Evolutionary conservation across 169 alveolate genomes (phyloP), one percentile per base, ranked within the genome.

Genomic region (Besnoitia besnoiti): DNA sequence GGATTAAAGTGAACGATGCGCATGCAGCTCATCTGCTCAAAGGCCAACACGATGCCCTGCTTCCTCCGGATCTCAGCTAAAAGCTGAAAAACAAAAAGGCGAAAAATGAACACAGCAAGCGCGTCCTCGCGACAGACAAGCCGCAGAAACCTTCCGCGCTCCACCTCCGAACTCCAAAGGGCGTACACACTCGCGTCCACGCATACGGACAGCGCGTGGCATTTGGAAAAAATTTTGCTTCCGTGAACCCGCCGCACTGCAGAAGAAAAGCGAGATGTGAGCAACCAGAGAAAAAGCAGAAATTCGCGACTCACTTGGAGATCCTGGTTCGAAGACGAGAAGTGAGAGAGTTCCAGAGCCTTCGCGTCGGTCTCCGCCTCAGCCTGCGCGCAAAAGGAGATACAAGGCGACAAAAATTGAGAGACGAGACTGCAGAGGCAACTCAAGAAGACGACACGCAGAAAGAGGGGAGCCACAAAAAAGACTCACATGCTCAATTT

Each of bases 51-150:
- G 75, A 90, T 90, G 85, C 85, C 75, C 90, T 80, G 90, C 85
- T 90, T 79, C 50, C 79, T 90, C 51, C 90, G 93, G 33, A 77
- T 80, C 46, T 90, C 93, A 75, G 93, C 93, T 39, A 90, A 55
- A 24, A 90, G 93, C 93, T 90, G 90, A 67, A 55, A 51, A 12
- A 46, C 16, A 73, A 73, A 24, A 73, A 7, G n/a, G 27, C 16
- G 7, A 12, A 67, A 59, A 46, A 75, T 33, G n/a, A n/a, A n/a
- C n/a, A n/a, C n/a, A n/a, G n/a, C n/a, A n/a, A n/a, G n/a, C n/a
- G n/a, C n/a, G n/a, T n/a, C n/a, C n/a, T n/a, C n/a, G n/a, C n/a
- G n/a, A n/a, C n/a, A n/a, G n/a, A n/a, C n/a, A n/a, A n/a, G n/a
- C n/a, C 33, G n/a, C 24, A 46, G n/a, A 62, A 67, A 88, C n/a